phyloP scores from a whole-genome alignment of 1,284 basidiomycete species.

The Quambalaria eucalypti region DNA sequence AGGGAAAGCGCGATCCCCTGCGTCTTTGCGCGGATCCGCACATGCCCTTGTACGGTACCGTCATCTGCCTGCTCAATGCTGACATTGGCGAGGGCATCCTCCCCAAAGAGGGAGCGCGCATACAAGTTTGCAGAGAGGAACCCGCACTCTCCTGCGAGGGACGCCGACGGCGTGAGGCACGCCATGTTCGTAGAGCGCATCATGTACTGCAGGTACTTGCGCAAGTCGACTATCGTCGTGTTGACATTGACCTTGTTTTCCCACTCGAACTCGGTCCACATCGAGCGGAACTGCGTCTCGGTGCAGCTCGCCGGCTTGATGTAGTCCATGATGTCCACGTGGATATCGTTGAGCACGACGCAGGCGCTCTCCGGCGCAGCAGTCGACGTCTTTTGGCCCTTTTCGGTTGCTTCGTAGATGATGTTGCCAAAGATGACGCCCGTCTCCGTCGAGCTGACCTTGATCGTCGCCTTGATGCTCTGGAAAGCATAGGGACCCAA shows the following conservation, averaged over 20 bases:
- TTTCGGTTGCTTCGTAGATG: conserved; percentile 63
- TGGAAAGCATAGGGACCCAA: conserved; percentile 95
- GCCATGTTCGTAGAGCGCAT: conserved; percentile 84
- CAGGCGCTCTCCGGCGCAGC: conserved; percentile 54
- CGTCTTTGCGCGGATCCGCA: conserved; percentile 42
- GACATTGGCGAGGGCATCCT: conserved; percentile 92
- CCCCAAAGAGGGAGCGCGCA: conserved; percentile 82
- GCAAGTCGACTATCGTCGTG: conserved; percentile 69
- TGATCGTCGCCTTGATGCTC: conserved; percentile 96
- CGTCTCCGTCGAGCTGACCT: conserved; percentile 75
- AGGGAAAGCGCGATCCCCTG: conserved; percentile 72
- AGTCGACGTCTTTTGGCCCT: conserved; percentile 22
- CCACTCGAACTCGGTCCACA: conserved; percentile 99
- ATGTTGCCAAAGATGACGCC: conserved; percentile 98
- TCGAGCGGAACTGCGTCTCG: conserved; percentile 72
- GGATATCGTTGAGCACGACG: conserved; percentile 88
- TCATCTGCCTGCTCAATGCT: conserved; percentile 65
- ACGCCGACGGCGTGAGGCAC: conserved; percentile 86
- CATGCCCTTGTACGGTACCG: conserved; percentile 23
- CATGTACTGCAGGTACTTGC: conserved; percentile 75
- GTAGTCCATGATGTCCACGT: conserved; percentile 99
- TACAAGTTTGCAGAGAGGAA: conserved; percentile 91
- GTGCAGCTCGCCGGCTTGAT: conserved; percentile 95
- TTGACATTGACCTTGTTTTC: conserved; percentile 93
- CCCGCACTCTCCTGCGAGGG: conserved; percentile 80